phyloP scores from a whole-genome alignment of 139 green algal genomes.

The Auxenochlorella pyrenoidosa region DNA sequence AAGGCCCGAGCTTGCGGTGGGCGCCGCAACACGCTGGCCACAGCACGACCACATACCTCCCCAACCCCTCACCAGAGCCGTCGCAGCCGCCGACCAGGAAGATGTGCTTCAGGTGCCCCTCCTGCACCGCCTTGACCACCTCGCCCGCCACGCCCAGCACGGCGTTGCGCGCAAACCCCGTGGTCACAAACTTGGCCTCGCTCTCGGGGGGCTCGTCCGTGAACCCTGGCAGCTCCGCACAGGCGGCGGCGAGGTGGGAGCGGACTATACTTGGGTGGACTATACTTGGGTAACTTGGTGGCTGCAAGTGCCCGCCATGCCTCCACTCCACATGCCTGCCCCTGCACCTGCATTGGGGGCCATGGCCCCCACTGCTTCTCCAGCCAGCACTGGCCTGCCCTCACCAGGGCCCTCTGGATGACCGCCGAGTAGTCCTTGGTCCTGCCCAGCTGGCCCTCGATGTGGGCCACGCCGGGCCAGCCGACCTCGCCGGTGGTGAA shows the following conservation, averaged over 20 bases:
- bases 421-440: slow-evolving; percentile 49
- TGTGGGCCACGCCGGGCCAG: slow-evolving; percentile 27
- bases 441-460: slow-evolving; percentile 1
- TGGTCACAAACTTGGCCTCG: slow-evolving; percentile 38
- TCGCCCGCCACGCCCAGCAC: slow-evolving; percentile 48
- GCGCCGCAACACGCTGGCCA: too few species aligned
- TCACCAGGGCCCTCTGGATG: slow-evolving; percentile 39
- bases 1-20: too few species aligned
- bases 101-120: slow-evolving; percentile 47
- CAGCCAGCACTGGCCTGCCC: too few species aligned
- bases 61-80: neutral
- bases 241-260: too few species aligned
- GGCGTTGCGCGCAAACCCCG: slow-evolving; percentile 49
- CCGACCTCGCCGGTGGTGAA: slow-evolving; percentile 77
- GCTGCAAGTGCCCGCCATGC: too few species aligned
- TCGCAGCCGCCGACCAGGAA: slow-evolving; percentile 52
- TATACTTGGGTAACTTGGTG: too few species aligned
- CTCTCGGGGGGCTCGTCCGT: slow-evolving; percentile 7
- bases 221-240: slow-evolving; percentile 42
- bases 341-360: too few species aligned
- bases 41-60: too few species aligned
- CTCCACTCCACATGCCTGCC: too few species aligned
- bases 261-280: too few species aligned
- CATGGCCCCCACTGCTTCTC: too few species aligned
- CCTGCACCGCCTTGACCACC: slow-evolving; percentile 51